phyloP scores from a whole-genome alignment of 257 asterid genomes.

The Petunia secreta region DNA sequence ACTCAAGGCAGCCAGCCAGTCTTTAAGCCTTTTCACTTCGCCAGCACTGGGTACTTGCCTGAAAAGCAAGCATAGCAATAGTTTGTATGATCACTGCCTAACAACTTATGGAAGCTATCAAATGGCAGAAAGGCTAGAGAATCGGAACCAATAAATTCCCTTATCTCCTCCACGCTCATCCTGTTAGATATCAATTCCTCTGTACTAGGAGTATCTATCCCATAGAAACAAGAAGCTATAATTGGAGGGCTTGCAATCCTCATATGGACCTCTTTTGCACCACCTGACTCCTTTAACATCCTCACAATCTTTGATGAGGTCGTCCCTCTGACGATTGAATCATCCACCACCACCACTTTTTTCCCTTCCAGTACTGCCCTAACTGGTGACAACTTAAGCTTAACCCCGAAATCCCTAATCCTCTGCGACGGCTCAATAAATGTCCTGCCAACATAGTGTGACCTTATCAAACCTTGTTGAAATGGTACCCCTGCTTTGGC shows the following conservation, averaged over 20 bases:
- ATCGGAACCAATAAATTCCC: constrained; percentile 73
- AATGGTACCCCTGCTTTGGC: constrained; percentile 79
- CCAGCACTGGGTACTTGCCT: constrained; percentile 75
- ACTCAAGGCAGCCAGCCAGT: constrained; percentile 73
- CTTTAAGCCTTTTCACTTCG: constrained; percentile 80
- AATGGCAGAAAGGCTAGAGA: constrained; percentile 68
- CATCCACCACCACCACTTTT: constrained; percentile 94
- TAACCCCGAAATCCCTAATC: constrained; percentile 89
- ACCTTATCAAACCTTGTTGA: constrained; percentile 81
- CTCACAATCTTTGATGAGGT: constrained; percentile 85
- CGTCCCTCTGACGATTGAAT: constrained; percentile 88
- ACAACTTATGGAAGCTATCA: constrained; percentile 47
- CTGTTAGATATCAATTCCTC: constrained; percentile 78
- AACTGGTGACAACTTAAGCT: constrained; percentile 77
- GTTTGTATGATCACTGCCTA: constrained; percentile 46
- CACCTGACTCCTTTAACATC: constrained; percentile 78
- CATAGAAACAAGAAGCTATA: constrained; percentile 75
- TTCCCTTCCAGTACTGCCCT: constrained; percentile 87
- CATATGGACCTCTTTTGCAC: constrained; percentile 82
- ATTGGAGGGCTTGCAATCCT: constrained; percentile 90
- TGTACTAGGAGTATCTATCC: constrained; percentile 77
- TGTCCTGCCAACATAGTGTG: constrained; percentile 86
- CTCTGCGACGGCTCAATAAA: constrained; percentile 90
- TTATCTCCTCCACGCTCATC: constrained; percentile 70
- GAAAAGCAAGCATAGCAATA: constrained; percentile 82